Conservation (phyloP, 331 rosid species). For the Malus hybrid region DNA sequence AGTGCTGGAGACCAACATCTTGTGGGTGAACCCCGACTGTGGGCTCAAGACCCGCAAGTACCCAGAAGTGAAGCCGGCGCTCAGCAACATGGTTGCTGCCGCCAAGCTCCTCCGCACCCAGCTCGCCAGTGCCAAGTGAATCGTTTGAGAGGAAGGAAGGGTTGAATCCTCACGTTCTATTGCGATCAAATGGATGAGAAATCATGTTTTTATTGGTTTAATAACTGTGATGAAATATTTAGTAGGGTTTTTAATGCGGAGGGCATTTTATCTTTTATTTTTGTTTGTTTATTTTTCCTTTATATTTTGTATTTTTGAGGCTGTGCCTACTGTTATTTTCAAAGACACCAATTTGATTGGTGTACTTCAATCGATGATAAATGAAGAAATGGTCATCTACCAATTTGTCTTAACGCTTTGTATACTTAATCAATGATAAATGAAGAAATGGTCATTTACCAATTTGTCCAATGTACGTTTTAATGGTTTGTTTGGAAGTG, state of each 20-base stretch:
- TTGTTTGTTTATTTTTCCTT: neutral
- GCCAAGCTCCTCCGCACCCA: slow-evolving; percentile 81
- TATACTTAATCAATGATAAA: too few relatives aligned
- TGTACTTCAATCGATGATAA: neutral
- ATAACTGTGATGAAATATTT: slow-evolving; percentile 36
- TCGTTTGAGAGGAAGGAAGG: neutral
- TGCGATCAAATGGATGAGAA: neutral
- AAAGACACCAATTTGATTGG: too few relatives aligned
- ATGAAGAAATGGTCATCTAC: neutral
- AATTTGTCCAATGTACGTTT: too few relatives aligned
- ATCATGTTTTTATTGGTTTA: slow-evolving; percentile 26
- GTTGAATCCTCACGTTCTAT: neutral
- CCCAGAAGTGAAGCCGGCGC: slow-evolving; percentile 85
- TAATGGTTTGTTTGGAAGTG: too few relatives aligned
- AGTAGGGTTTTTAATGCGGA: slow-evolving; percentile 23
- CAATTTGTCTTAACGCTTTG: neutral
- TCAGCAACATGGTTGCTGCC: slow-evolving; percentile 76
- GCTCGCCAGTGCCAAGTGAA: slow-evolving; percentile 73
- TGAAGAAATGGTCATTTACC: too few relatives aligned
- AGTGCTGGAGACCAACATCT: slow-evolving; percentile 88
- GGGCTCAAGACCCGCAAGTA: slow-evolving; percentile 98
- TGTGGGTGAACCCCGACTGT: slow-evolving; percentile 99
- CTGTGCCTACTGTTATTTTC: slow-evolving; percentile 24
- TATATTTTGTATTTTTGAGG: slow-evolving; percentile 32
- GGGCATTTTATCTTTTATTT: slow-evolving; percentile 19